Percentiles rank a stretch among this genome's conserved stretches.
These are phyloP conservation scores for Penicillium sp. DNA, from an alignment of 2,329 filamentous ascomycete genomes.

Conservation along the genomic window DNA sequence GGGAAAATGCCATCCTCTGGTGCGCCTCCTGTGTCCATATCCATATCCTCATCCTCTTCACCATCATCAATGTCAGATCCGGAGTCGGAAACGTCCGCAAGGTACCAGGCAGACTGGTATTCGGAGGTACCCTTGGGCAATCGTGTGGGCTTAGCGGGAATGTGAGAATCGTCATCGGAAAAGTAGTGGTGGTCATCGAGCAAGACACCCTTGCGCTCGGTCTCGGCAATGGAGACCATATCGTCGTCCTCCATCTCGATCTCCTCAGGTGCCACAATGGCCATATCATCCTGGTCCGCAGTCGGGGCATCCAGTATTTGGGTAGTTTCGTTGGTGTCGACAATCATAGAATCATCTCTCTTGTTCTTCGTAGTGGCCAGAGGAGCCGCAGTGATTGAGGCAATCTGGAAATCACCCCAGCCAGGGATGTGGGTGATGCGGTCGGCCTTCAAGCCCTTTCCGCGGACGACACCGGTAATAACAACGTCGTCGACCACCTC, in stretches of 20 bases:
- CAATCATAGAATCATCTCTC: conserved; percentile 61
- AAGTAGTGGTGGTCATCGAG: conserved; percentile 98
- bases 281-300: conserved; percentile 78
- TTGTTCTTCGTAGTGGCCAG: conserved; percentile 57
- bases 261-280: conserved; percentile 83
- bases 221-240: conserved; percentile 51
- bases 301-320: conserved; percentile 68
- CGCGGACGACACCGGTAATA: conserved; percentile 81
- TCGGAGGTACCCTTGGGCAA: conserved; percentile 88
- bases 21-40: conserved; percentile 57
- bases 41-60: conserved; percentile 62
- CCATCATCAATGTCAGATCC: conserved; percentile 77
- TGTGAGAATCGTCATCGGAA: conserved; percentile 73
- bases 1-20: conserved; percentile 79
- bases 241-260: conserved; percentile 72
- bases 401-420: conserved; percentile 91
- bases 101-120: conserved; percentile 93
- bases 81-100: conserved; percentile 77
- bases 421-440: conserved; percentile 87
- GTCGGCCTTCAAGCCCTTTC: conserved; percentile 83
- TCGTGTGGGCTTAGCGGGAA: conserved; percentile 64
- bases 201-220: conserved; percentile 78
- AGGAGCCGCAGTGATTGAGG: conserved; percentile 79
- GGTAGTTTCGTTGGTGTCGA: conserved; percentile 57
- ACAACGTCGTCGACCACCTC: conserved; percentile 58